Evolutionary conservation across 495 filamentous ascomycete genomes (phyloP).

Genomic region (Lasiosphaeris hirsuta): DNA sequence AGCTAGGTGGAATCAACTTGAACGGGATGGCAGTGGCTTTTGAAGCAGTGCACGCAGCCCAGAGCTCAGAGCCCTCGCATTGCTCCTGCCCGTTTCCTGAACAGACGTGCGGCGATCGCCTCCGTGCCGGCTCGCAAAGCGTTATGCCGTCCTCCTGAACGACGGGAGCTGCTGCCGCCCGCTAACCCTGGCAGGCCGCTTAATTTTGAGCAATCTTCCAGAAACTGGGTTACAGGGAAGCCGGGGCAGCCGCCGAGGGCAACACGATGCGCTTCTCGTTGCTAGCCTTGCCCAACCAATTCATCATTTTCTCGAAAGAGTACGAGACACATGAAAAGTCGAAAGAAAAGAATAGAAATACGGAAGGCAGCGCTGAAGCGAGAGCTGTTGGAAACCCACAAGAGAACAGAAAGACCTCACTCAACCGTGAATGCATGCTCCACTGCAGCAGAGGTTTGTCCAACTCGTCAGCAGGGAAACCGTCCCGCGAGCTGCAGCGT

Average conservation of each 20-base stretch:
- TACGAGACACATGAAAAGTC: no score
- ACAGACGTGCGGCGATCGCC: slow-evolving; percentile 1
- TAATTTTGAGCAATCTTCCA: background rate
- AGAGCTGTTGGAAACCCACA: no score
- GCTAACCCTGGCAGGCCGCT: background rate
- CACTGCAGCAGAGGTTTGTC: slow-evolving; percentile 1
- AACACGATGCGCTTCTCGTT: no score
- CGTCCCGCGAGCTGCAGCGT: background rate
- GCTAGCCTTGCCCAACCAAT: no score
- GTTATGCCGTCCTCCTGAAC: background rate
- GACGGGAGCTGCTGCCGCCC: background rate
- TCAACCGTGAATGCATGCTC: no score
- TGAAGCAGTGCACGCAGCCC: background rate
- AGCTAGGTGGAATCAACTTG: background rate
- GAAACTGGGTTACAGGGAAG: no score
- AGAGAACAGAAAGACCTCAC: no score
- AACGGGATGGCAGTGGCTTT: background rate
- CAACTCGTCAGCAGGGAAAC: background rate
- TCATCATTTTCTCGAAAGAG: no score
- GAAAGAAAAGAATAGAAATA: no score
- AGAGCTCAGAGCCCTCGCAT: background rate
- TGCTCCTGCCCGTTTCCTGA: slow-evolving; percentile 7
- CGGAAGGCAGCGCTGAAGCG: no score
- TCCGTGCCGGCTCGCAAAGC: slow-evolving; percentile 2
- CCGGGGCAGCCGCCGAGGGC: no score